Conservation (phyloP, 2,329 filamentous ascomycete species). For the Seiridium cupressi region DNA sequence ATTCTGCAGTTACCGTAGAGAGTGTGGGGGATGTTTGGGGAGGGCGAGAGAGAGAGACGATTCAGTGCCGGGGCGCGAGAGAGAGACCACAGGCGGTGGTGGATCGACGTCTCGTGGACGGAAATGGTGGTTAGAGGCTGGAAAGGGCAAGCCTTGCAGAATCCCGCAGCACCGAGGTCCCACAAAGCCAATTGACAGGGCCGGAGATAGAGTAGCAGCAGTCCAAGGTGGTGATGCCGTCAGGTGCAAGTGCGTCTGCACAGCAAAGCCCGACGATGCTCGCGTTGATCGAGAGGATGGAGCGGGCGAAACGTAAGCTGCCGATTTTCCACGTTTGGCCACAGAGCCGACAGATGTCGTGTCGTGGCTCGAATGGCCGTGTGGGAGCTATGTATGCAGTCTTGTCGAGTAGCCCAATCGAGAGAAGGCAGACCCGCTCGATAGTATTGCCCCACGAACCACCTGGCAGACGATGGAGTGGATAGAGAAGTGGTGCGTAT, state of each 20-base stretch:
- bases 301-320: slow-evolving; percentile 2
- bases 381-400: slow-evolving; percentile 31
- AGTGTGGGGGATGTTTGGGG: slow-evolving; percentile 21
- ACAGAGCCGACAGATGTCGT: slow-evolving; percentile 16
- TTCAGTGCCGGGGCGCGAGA: slow-evolving; percentile 14
- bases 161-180: slow-evolving; percentile 10
- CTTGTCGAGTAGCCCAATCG: slow-evolving; percentile 31
- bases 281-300: neutral
- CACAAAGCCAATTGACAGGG: slow-evolving; percentile 11
- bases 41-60: neutral
- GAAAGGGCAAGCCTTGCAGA: slow-evolving; percentile 9
- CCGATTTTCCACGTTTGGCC: slow-evolving; percentile 26
- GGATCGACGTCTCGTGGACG: slow-evolving; percentile 8
- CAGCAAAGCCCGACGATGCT: neutral
- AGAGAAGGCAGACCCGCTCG: slow-evolving; percentile 28
- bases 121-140: slow-evolving; percentile 10
- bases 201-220: neutral
- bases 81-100: slow-evolving; percentile 13
- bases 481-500: neutral
- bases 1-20: slow-evolving; percentile 15
- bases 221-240: neutral
- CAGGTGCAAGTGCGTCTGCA: slow-evolving; percentile 7
- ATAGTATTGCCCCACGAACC: slow-evolving; percentile 12
- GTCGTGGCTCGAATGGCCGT: slow-evolving; percentile 36
- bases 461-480: neutral